Evolutionary conservation across 371 early-diverging fungal genomes (phyloP), one percentile per base, ranked within the genome.

Genomic region (Gilbertella persicaria): DNA sequence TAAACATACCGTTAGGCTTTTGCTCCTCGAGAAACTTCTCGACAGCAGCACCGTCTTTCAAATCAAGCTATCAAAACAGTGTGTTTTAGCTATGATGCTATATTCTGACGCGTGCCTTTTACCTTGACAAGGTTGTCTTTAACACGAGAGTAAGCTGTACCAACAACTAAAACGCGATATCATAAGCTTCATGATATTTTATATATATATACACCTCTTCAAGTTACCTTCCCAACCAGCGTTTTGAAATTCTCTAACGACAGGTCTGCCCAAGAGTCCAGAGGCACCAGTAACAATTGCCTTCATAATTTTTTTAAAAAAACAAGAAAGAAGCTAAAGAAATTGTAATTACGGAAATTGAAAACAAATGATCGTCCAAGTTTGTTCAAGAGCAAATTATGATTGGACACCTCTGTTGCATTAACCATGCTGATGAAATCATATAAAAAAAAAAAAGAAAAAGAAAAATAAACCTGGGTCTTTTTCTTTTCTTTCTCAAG

Each of bases 231-330:
- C 65, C 57, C 71, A 71, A 9, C 76, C 78, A 45, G 79, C 65
- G 6, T 68, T 51, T 52, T 78, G 60, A 48, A 89, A 81, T 41
- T 78, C 75, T 7, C 61, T 52, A 8, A 68, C 50, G 14, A 91
- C 90, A 21, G 87, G 84, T 43, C 94, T 84, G 16, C 94, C 94
- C 24, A 93, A 80, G 2, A 93, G 83, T 30, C 94, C 94, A 21
- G 90, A 89, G 38, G 90, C 92, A 54, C 93, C 93, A 43, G 91
- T 91, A 23, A 93, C 73, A 49, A 90, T 46, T 17, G 84, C 79
- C 50, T 74, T 81, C 85, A 75, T 80, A 17, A 42, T 51, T 20
- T 35, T 55, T 42, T 25, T 49, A 33, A 13, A 33, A 33, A 13
- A 33, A n/a, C n/a, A n/a, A n/a, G n/a, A n/a, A n/a, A n/a, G n/a